These are phyloP conservation scores for Sugiyamaella marilandica DNA, from an alignment of 805 yeast species.

Conservation along the genomic window DNA sequence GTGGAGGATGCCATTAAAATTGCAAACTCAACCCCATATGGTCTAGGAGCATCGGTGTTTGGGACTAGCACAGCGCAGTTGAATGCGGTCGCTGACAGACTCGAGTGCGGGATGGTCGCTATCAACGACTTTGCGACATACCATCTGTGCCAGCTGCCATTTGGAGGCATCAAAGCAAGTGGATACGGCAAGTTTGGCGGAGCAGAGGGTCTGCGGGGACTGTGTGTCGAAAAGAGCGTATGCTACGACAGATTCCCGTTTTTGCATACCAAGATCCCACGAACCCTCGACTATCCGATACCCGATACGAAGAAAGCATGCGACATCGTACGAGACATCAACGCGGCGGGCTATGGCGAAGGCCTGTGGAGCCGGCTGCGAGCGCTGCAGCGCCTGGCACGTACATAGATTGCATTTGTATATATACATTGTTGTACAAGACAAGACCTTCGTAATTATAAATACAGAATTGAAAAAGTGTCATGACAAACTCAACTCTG, in stretches of 20 bases:
- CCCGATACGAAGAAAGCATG: slow-evolving; percentile 77
- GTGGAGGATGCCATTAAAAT: slow-evolving; percentile 65
- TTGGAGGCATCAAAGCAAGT: slow-evolving; percentile 89
- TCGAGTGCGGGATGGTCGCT: slow-evolving; percentile 88
- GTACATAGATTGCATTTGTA: neutral
- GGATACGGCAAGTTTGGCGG: slow-evolving; percentile 99
- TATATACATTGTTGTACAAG: neutral
- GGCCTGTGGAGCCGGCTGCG: slow-evolving; percentile 54
- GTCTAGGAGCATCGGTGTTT: slow-evolving; percentile 88
- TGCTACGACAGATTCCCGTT: slow-evolving; percentile 80
- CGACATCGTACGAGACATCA: slow-evolving; percentile 77
- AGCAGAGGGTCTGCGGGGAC: slow-evolving; percentile 89
- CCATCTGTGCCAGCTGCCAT: slow-evolving; percentile 92
- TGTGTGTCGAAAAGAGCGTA: slow-evolving; percentile 81
- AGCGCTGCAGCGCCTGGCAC: slow-evolving; percentile 18
- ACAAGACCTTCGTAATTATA: too few relatives aligned
- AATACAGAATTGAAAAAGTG: too few relatives aligned
- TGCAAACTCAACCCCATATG: slow-evolving; percentile 83
- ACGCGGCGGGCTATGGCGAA: slow-evolving; percentile 68
- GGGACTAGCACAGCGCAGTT: slow-evolving; percentile 58
- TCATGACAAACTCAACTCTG: too few relatives aligned
- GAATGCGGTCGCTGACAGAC: slow-evolving; percentile 54
- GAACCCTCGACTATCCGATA: slow-evolving; percentile 88
- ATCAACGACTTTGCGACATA: slow-evolving; percentile 97
- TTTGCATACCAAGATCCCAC: slow-evolving; percentile 75